Evolutionary conservation across 164 flowering plant genomes (phyloP).

Genomic region (Protea cynaroides): DNA sequence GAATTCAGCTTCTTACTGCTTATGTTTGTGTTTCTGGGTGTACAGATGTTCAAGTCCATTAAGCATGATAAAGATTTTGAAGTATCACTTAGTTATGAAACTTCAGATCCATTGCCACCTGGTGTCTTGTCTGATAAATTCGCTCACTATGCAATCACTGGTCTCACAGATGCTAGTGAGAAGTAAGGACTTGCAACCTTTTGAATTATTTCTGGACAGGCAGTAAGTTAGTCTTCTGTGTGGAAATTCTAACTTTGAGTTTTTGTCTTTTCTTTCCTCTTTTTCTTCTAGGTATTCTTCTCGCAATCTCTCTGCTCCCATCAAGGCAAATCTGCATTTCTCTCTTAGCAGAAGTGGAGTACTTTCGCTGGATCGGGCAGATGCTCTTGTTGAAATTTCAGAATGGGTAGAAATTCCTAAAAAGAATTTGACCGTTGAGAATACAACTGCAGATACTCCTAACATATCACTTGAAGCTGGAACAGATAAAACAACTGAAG

Average conservation of each 20-base stretch:
- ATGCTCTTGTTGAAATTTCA: constrained; percentile 83
- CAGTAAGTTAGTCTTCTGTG: neutral
- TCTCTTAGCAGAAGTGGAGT: constrained; percentile 90
- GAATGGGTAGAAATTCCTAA: constrained; percentile 96
- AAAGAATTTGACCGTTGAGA: constrained; percentile 65
- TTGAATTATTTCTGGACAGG: neutral
- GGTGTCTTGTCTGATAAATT: constrained; percentile 54
- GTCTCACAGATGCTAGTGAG: constrained; percentile 71
- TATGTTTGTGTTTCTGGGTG: neutral
- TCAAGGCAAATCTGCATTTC: constrained; percentile 88
- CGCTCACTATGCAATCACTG: constrained; percentile 72
- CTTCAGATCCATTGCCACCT: constrained; percentile 65
- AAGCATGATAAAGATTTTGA: constrained; percentile 81
- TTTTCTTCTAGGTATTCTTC: constrained; percentile 57
- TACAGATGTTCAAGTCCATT: constrained; percentile 85
- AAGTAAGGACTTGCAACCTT: constrained; percentile 47
- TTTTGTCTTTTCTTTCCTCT: neutral
- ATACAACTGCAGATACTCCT: constrained; percentile 42
- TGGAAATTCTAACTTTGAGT: neutral
- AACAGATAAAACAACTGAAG: constrained; percentile 40
- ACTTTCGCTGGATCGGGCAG: constrained; percentile 81
- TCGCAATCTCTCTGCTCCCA: constrained; percentile 85
- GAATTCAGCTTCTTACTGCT: neutral
- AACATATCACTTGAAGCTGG: constrained; percentile 37
- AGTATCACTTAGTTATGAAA: constrained; percentile 77